A percentile compares a stretch with the other conserved stretches of the same genome.
phyloP scores from a whole-genome alignment of 768 basidiomycete species.

The Trametes punicea region DNA sequence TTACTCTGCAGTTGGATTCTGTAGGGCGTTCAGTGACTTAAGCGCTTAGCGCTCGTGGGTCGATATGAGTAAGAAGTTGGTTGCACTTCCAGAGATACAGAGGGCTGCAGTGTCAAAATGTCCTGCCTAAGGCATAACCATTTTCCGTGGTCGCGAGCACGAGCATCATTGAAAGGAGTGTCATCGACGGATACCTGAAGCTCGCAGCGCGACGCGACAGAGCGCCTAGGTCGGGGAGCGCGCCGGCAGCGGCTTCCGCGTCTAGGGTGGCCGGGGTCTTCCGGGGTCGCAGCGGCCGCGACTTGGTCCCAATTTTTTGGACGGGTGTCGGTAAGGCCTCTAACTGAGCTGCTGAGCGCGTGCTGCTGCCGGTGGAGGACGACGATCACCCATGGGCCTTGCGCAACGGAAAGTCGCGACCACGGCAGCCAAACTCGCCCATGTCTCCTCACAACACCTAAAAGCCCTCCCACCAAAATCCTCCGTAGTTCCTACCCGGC shows the following conservation, averaged over 20 bases:
- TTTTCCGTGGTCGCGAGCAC: too few species aligned
- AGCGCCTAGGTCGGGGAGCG: not conserved
- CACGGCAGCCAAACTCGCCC: constrained; percentile 45
- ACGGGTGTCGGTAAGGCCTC: not conserved
- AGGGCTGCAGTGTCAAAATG: too few species aligned
- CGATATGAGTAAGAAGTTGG: too few species aligned
- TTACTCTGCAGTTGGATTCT: not conserved
- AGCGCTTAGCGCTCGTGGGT: too few species aligned
- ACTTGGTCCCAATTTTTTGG: constrained; percentile 18
- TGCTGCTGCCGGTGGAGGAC: constrained; percentile 25
- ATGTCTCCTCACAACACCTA: constrained; percentile 55
- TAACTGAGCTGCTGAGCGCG: constrained; percentile 10
- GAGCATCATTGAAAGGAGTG: too few species aligned
- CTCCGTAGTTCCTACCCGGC: constrained; percentile 30
- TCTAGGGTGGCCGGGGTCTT: constrained; percentile 11
- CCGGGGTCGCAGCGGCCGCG: constrained; percentile 7
- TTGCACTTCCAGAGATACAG: too few species aligned
- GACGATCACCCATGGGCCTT: constrained; percentile 48
- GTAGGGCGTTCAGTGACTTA: not conserved
- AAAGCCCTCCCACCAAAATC: constrained; percentile 62
- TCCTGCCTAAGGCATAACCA: too few species aligned
- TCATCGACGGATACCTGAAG: too few species aligned
- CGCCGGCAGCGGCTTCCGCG: constrained; percentile 11
- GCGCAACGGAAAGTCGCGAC: constrained; percentile 51
- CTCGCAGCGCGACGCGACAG: too few species aligned